phyloP scores from a whole-genome alignment of 768 basidiomycete genomes.

The Pleurotus sapidus region DNA sequence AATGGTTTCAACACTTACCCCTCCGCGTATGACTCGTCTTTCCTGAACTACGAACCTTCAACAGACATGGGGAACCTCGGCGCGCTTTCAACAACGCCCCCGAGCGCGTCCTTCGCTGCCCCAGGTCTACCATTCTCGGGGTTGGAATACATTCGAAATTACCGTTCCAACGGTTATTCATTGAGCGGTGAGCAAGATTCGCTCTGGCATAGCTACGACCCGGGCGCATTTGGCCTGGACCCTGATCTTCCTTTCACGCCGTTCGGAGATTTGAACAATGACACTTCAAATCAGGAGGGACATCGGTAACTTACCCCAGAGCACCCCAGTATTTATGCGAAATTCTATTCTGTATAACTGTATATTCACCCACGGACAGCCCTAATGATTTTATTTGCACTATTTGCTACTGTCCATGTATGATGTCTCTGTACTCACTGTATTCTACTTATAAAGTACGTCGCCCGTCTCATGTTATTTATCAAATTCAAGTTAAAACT shows the following conservation, averaged over 20 bases:
- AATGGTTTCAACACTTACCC: slow-evolving; percentile 41
- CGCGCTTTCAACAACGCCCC: slow-evolving; percentile 55
- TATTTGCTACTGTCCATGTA: slow-evolving; percentile 4
- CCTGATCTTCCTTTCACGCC: slow-evolving; percentile 72
- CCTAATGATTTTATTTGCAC: slow-evolving; percentile 9
- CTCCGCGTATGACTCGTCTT: slow-evolving; percentile 37
- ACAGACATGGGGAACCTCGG: slow-evolving; percentile 35
- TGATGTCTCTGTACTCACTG: slow-evolving; percentile 9
- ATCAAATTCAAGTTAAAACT: neutral
- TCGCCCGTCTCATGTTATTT: neutral
- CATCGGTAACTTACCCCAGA: slow-evolving; percentile 14
- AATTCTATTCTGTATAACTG: neutral
- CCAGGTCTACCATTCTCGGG: slow-evolving; percentile 82
- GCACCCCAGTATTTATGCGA: slow-evolving; percentile 4
- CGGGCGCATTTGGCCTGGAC: slow-evolving; percentile 70
- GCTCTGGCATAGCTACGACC: slow-evolving; percentile 66
- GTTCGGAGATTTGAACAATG: slow-evolving; percentile 38
- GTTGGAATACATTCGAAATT: slow-evolving; percentile 81
- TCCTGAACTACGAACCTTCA: slow-evolving; percentile 34
- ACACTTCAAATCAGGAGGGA: slow-evolving; percentile 30
- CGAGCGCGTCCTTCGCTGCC: slow-evolving; percentile 63
- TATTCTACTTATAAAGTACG: slow-evolving; percentile 13
- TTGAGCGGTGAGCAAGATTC: slow-evolving; percentile 43
- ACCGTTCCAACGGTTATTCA: slow-evolving; percentile 51
- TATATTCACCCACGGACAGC: slow-evolving; percentile 6